phyloP scores from a whole-genome alignment of 768 basidiomycete genomes.

The Mycena epipterygia region DNA sequence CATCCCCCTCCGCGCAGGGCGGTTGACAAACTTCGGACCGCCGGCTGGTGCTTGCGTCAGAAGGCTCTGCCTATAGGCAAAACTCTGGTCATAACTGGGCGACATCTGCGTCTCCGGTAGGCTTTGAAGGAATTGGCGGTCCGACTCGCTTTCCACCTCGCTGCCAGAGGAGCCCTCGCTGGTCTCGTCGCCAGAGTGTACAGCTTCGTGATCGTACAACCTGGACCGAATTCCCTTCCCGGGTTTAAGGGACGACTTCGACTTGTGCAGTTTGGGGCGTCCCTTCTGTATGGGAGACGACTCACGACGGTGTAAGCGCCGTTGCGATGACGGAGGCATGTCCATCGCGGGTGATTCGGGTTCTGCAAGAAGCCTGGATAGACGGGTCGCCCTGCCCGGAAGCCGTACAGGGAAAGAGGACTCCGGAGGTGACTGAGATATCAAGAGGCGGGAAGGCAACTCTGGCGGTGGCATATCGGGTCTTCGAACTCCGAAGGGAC shows the following conservation, averaged over 20 bases:
- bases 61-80: slow-evolving; percentile 78
- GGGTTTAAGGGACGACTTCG: slow-evolving; percentile 30
- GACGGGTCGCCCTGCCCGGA: slow-evolving; percentile 46
- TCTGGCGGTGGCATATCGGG: slow-evolving; percentile 52
- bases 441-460: slow-evolving; percentile 47
- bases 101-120: slow-evolving; percentile 76
- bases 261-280: slow-evolving; percentile 27
- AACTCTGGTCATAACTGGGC: slow-evolving; percentile 79
- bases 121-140: slow-evolving; percentile 75
- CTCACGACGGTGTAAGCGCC: slow-evolving; percentile 52
- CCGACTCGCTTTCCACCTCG: slow-evolving; percentile 75
- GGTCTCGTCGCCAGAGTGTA: slow-evolving; percentile 85
- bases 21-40: slow-evolving; percentile 67
- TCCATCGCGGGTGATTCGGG: slow-evolving; percentile 48
- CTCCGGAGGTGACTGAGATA: slow-evolving; percentile 45
- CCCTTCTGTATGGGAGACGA: slow-evolving; percentile 45
- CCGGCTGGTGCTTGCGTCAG: slow-evolving; percentile 73
- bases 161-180: slow-evolving; percentile 72
- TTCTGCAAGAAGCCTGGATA: slow-evolving; percentile 34
- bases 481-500: slow-evolving; percentile 32
- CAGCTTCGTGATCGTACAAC: slow-evolving; percentile 77
- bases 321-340: slow-evolving; percentile 51
- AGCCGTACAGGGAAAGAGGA: slow-evolving; percentile 63
- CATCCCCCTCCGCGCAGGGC: slow-evolving; percentile 60
- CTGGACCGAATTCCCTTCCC: no score